phyloP scores from a whole-genome alignment of 257 asterid species.

The Euphrasia confusa region DNA sequence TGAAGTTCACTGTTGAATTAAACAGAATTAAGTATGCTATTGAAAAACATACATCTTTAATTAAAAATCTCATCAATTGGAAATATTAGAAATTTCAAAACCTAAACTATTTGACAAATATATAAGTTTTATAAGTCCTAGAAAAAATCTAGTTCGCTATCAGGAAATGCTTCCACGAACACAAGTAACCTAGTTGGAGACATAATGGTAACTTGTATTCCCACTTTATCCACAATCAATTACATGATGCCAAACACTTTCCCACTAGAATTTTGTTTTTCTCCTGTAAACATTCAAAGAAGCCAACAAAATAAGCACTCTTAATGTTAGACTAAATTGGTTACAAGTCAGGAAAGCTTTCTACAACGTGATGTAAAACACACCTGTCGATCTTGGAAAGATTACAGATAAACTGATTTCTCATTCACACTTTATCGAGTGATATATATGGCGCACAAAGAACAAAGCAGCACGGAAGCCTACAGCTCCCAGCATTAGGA shows the following conservation, averaged over 20 bases:
- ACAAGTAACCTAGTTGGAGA: slow-evolving; percentile 1
- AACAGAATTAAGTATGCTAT: too few relatives aligned
- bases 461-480: slow-evolving; percentile 87
- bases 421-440: slow-evolving; percentile 69
- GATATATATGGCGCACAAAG: slow-evolving; percentile 82
- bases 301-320: neutral
- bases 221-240: too few relatives aligned
- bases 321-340: neutral
- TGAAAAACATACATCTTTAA: too few relatives aligned
- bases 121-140: neutral
- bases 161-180: slow-evolving; percentile 3
- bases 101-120: neutral
- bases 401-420: slow-evolving; percentile 1
- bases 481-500: slow-evolving; percentile 84
- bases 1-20: too few relatives aligned
- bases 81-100: neutral
- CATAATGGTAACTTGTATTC: neutral
- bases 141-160: neutral
- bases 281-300: neutral
- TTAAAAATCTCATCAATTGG: too few relatives aligned
- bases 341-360: neutral
- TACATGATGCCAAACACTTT: neutral
- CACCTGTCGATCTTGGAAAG: neutral
- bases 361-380: neutral
- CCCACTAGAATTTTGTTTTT: neutral